phyloP scores from a whole-genome alignment of 345 rosid genomes.

The Eutrema yunnanense region DNA sequence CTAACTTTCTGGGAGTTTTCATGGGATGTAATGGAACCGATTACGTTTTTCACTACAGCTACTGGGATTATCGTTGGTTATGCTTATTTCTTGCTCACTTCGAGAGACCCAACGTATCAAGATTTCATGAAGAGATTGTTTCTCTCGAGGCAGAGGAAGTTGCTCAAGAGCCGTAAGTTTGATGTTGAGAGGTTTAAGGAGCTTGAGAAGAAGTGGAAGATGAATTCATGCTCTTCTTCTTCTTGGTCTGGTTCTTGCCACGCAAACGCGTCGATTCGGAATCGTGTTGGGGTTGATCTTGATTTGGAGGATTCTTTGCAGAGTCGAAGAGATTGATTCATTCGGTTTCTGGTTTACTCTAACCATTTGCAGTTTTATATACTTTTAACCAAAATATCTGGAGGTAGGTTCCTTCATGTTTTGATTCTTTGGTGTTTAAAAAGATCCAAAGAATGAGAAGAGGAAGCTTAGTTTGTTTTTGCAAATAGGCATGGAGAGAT shows the following conservation, averaged over 20 bases:
- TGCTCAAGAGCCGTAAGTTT: slow-evolving; percentile 55
- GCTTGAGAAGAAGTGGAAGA: slow-evolving; percentile 54
- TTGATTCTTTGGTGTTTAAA: slow-evolving; percentile 13
- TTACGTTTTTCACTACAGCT: slow-evolving; percentile 68
- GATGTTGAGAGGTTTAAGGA: slow-evolving; percentile 64
- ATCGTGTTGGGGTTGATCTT: slow-evolving; percentile 52
- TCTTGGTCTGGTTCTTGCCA: slow-evolving; percentile 25
- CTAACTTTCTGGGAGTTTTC: slow-evolving; percentile 95
- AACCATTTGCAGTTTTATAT: background rate
- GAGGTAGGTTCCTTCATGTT: background rate
- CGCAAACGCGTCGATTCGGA: slow-evolving; percentile 48
- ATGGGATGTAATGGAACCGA: slow-evolving; percentile 97
- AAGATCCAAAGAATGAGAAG: background rate
- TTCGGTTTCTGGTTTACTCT: background rate
- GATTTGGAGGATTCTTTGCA: slow-evolving; percentile 72
- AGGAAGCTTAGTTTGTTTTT: background rate
- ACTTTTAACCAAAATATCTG: background rate
- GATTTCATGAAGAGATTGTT: slow-evolving; percentile 92
- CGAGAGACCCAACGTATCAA: slow-evolving; percentile 93
- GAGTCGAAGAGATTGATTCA: slow-evolving; percentile 29
- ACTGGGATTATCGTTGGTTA: slow-evolving; percentile 69
- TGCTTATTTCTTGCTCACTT: slow-evolving; percentile 72
- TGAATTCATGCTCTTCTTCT: slow-evolving; percentile 16
- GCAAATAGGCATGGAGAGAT: background rate
- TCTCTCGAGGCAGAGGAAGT: slow-evolving; percentile 75